Evolutionary conservation across 805 yeast species (phyloP).

Genomic region (Lachancea kluyveri): DNA sequence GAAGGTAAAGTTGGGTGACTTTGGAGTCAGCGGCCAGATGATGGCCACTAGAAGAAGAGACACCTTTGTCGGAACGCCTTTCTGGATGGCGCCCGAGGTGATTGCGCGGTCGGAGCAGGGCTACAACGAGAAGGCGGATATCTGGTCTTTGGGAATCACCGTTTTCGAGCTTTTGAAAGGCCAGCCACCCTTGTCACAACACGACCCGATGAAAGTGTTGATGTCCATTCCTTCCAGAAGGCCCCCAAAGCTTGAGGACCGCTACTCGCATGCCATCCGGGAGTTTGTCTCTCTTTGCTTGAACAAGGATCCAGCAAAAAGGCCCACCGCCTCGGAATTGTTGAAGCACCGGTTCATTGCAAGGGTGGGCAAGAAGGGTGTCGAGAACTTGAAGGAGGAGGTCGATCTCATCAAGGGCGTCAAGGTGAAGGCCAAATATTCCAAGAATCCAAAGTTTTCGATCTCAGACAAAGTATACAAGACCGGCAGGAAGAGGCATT

Average conservation of each 20-base stretch:
- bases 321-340: slow-evolving; percentile 59
- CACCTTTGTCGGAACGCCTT: slow-evolving; percentile 93
- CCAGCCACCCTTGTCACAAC: slow-evolving; percentile 66
- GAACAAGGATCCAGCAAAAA: slow-evolving; percentile 51
- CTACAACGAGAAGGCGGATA: slow-evolving; percentile 82
- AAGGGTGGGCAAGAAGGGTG: slow-evolving; percentile 27
- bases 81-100: slow-evolving; percentile 99
- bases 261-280: slow-evolving; percentile 32
- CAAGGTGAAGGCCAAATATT: slow-evolving; percentile 18
- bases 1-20: slow-evolving; percentile 77
- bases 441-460: slow-evolving; percentile 35
- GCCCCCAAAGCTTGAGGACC: slow-evolving; percentile 27
- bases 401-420: slow-evolving; percentile 31
- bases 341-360: slow-evolving; percentile 49
- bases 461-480: slow-evolving; percentile 28
- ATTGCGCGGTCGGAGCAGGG: slow-evolving; percentile 47
- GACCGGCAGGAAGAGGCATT: slow-evolving; percentile 10
- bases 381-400: slow-evolving; percentile 36
- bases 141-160: slow-evolving; percentile 95
- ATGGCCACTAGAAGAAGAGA: slow-evolving; percentile 55
- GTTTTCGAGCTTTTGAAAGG: slow-evolving; percentile 81
- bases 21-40: slow-evolving; percentile 87
- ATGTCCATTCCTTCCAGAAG: slow-evolving; percentile 33
- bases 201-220: slow-evolving; percentile 73
- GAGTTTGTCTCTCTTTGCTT: slow-evolving; percentile 62